Percentiles rank a stretch among this genome's conserved stretches.
These are phyloP conservation scores for Rhizophora mangle DNA, from an alignment of 345 rosid species.

Conservation along the genomic window DNA sequence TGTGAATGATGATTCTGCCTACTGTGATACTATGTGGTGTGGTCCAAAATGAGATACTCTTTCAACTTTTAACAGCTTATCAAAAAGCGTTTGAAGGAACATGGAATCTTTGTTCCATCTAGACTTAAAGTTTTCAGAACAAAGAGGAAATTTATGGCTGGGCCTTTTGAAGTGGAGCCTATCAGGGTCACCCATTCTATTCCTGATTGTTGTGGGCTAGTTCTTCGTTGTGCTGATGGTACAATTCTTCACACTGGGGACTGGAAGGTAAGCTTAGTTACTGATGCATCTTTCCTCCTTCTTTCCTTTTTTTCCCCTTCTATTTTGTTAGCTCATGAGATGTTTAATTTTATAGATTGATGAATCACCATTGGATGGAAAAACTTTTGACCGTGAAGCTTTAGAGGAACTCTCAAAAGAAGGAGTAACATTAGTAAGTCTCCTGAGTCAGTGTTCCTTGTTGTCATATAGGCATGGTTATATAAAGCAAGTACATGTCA, in stretches of 20 bases:
- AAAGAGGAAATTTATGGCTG: slow-evolving; percentile 75
- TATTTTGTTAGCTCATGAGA: slow-evolving; percentile 25
- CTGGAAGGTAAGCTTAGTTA: slow-evolving; percentile 69
- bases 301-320: not conserved
- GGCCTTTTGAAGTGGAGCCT: slow-evolving; percentile 98
- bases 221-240: slow-evolving; percentile 97
- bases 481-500: not conserved
- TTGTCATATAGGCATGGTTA: slow-evolving; percentile 5
- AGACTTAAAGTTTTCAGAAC: slow-evolving; percentile 74
- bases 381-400: slow-evolving; percentile 75
- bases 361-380: slow-evolving; percentile 93
- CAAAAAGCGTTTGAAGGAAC: slow-evolving; percentile 91
- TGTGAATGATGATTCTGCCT: not conserved
- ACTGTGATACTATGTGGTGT: not conserved
- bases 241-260: slow-evolving; percentile 97
- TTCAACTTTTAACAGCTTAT: slow-evolving; percentile 56
- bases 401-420: slow-evolving; percentile 92
- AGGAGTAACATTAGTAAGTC: slow-evolving; percentile 88
- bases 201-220: slow-evolving; percentile 96
- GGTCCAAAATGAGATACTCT: slow-evolving; percentile 1
- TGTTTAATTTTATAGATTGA: slow-evolving; percentile 60
- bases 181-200: slow-evolving; percentile 93
- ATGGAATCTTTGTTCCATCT: slow-evolving; percentile 85
- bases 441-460: slow-evolving; percentile 17
- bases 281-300: slow-evolving; percentile 6